Conservation (phyloP, 495 filamentous ascomycete genomes). For the Aspergillus homomorphus region DNA sequence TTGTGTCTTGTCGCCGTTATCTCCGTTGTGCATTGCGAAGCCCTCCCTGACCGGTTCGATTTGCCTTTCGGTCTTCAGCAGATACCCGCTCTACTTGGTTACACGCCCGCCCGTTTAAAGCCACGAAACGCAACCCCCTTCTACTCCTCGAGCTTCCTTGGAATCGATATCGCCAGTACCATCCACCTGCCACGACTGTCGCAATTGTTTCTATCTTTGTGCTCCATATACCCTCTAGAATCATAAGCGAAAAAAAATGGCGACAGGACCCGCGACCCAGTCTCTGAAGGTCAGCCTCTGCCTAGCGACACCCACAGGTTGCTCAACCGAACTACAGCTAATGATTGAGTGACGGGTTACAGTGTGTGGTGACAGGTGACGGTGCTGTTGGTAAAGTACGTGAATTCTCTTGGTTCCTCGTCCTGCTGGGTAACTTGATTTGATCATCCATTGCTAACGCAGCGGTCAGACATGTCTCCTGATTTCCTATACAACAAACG, state of each 20-base stretch:
- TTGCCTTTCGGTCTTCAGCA: constrained; percentile 10
- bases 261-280: constrained; percentile 65
- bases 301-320: constrained; percentile 9
- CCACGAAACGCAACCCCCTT: constrained; percentile 5
- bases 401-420: constrained; percentile 9
- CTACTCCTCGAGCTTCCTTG: constrained; percentile 9
- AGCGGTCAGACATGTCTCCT: constrained; percentile 84
- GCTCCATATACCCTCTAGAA: neutral
- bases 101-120: constrained; percentile 11
- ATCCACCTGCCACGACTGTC: constrained; percentile 7
- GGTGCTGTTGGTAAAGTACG: constrained; percentile 96
- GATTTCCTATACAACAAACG: constrained; percentile 98
- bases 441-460: constrained; percentile 7
- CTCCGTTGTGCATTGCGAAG: neutral
- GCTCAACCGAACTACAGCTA: constrained; percentile 23
- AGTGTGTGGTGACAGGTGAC: constrained; percentile 99
- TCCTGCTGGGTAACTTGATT: constrained; percentile 3
- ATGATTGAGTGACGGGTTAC: constrained; percentile 16
- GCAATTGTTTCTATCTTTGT: constrained; percentile 14
- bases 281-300: constrained; percentile 63
- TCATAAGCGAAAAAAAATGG: constrained; percentile 50
- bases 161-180: constrained; percentile 9
- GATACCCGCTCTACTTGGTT: constrained; percentile 18
- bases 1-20: neutral
- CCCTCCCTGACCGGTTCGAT: constrained; percentile 4